Base-by-base conservation (phyloP, 2,329 filamentous ascomycete genomes). In the Calonectria fujianensis region DNA sequence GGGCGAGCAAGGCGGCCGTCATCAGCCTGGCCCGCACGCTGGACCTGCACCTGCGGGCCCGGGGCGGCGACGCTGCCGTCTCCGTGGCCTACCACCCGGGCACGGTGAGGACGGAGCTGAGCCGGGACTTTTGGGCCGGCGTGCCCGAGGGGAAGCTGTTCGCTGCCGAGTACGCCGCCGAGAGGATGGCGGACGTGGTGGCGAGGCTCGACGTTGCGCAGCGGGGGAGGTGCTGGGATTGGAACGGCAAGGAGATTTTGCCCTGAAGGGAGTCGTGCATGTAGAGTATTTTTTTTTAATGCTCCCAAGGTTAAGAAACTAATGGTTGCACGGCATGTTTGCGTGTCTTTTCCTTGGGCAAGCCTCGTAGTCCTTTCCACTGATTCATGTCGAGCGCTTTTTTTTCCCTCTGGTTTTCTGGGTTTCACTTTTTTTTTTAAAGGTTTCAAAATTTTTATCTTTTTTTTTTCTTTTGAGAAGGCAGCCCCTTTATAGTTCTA, bases 31-130 rank as follows among this genome's bases (percentile, higher is more conserved):
- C 91, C 10, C 94, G 93, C 85, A 93, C 90, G 9, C 92, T 95
- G 75, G 95, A 97, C 82, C 88, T 94, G 35, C 90, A 92, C 81
- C 85, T 97, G 39, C 84, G 84, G 45, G 86, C 89, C 5, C 87
- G 89, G 52, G 89, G 90, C 73, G 91, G 89, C 0, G 89, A 90
- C 0, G 91, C 90, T 67, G 94, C 93, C 0, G 87, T 95, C 77
- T 91, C 92, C 1, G 85, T 97, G 14, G 90, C 90, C 13, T 89
- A 97, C 81, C 95, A 97, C 84, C 95, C 95, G 1, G 95, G 95
- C 3, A 97, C 95, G 1, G 94, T 97, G 64, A 92, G 90, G 86
- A 97, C 95, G 66, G 92, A 90, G 13, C 85, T 97, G 75, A 95
- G 92, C 76, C 89, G 88, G 80, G 92, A 92, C 54, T 97, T 94